Conservation (phyloP, 768 basidiomycete genomes). For the Tylopilus vinaceipallidus region DNA sequence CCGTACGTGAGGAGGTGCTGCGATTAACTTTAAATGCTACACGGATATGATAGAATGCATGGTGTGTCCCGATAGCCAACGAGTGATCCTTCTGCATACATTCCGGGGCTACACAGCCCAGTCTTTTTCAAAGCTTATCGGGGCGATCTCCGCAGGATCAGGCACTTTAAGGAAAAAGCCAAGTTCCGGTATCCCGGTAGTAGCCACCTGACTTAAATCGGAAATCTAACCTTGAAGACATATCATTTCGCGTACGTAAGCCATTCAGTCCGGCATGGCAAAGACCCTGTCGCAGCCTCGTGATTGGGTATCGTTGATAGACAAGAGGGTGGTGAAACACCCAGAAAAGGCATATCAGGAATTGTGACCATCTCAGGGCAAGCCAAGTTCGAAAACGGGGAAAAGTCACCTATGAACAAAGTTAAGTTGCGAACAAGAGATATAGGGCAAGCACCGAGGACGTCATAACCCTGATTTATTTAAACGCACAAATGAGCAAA, state of each 20-base stretch:
- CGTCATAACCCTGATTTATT: constrained; percentile 28
- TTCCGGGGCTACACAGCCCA: not conserved
- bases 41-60: constrained; percentile 9
- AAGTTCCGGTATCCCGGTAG: constrained; percentile 14
- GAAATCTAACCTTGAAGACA: constrained; percentile 30
- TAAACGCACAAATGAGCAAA: constrained; percentile 9
- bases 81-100: not conserved
- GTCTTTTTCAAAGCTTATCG: constrained; percentile 25
- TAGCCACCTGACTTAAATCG: constrained; percentile 15
- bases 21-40: constrained; percentile 13
- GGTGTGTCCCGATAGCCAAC: constrained; percentile 6
- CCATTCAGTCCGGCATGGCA: constrained; percentile 11
- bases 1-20: constrained; percentile 5
- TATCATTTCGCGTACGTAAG: constrained; percentile 23
- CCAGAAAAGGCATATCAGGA: constrained; percentile 19
- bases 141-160: constrained; percentile 28
- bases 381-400: constrained; percentile 9
- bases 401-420: constrained; percentile 13
- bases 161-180: constrained; percentile 12
- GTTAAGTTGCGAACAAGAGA: constrained; percentile 24
- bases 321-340: not conserved
- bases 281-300: constrained; percentile 24
- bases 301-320: constrained; percentile 7
- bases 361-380: constrained; percentile 14
- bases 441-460: constrained; percentile 8